Evolutionary conservation across 2,329 filamentous ascomycete species (phyloP).

Genomic region (Emericellopsis cladophorae): DNA sequence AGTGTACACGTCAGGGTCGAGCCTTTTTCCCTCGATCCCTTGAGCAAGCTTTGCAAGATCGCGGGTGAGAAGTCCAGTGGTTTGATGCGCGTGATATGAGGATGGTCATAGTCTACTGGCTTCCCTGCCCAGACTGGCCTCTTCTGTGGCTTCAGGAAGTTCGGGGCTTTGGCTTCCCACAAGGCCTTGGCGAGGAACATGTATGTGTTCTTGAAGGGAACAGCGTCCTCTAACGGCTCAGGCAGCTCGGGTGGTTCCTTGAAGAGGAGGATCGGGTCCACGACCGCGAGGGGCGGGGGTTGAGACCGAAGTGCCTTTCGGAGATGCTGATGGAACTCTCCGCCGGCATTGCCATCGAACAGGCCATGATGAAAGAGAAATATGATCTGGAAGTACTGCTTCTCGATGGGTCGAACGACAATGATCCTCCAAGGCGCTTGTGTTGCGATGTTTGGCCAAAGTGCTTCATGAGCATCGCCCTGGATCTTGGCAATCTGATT

Average conservation of each 20-base stretch:
- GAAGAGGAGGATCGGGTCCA: constrained; percentile 15
- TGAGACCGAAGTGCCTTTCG: constrained; percentile 23
- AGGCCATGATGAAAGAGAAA: constrained; percentile 41
- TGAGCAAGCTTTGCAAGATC: constrained; percentile 18
- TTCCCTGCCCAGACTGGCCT: constrained; percentile 24
- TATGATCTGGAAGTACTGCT: constrained; percentile 22
- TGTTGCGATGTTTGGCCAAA: constrained; percentile 24
- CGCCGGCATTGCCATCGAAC: constrained; percentile 35
- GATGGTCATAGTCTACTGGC: constrained; percentile 18
- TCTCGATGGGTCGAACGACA: constrained; percentile 13
- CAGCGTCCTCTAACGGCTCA: constrained; percentile 24
- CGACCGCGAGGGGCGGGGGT: background rate
- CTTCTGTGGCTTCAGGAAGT: constrained; percentile 17
- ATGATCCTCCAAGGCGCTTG: constrained; percentile 34
- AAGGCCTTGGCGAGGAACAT: constrained; percentile 25
- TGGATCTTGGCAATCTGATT: constrained; percentile 16
- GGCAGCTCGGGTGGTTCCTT: constrained; percentile 17
- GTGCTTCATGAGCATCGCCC: constrained; percentile 23
- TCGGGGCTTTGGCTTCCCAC: constrained; percentile 23
- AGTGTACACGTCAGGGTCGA: constrained; percentile 36
- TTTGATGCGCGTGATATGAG: constrained; percentile 21
- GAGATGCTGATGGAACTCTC: constrained; percentile 34
- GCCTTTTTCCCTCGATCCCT: constrained; percentile 23
- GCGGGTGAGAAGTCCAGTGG: constrained; percentile 20
- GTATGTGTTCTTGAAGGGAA: constrained; percentile 25